A percentile compares a stretch with the other conserved stretches of the same genome.
These are phyloP conservation scores for Lactarius akahatsu DNA, from an alignment of 768 basidiomycete species.

Conservation along the genomic window DNA sequence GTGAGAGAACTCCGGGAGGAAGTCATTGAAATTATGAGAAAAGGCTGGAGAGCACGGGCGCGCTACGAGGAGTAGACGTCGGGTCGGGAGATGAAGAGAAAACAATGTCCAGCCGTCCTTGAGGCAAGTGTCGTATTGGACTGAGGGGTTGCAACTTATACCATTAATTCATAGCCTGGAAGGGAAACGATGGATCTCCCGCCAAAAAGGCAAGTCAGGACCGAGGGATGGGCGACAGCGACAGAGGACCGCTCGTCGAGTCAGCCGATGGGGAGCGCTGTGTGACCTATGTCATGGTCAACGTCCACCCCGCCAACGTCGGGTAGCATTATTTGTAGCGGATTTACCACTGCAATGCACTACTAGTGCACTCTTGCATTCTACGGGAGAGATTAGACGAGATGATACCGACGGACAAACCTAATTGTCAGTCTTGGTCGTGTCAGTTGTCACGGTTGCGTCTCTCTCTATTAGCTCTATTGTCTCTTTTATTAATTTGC, in stretches of 20 bases:
- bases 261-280: constrained; percentile 12
- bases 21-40: constrained; percentile 21
- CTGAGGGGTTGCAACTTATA: constrained; percentile 9
- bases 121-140: constrained; percentile 5
- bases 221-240: constrained; percentile 15
- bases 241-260: constrained; percentile 3
- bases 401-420: background rate
- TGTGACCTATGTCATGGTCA: background rate
- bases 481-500: background rate
- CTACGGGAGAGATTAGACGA: background rate
- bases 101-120: constrained; percentile 14
- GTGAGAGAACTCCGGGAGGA: constrained; percentile 21
- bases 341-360: background rate
- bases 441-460: background rate
- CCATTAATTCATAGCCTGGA: constrained; percentile 2
- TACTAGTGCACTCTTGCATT: background rate
- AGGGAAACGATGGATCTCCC: constrained; percentile 4
- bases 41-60: background rate
- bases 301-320: background rate
- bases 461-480: constrained; percentile 3
- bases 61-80: constrained; percentile 13
- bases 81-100: background rate
- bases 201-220: constrained; percentile 13
- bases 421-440: background rate
- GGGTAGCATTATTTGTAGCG: constrained; percentile 1